Evolutionary conservation across 257 asterid genomes (phyloP), one percentile per base, ranked within the genome.

Genomic region (Petunia axillaris): DNA sequence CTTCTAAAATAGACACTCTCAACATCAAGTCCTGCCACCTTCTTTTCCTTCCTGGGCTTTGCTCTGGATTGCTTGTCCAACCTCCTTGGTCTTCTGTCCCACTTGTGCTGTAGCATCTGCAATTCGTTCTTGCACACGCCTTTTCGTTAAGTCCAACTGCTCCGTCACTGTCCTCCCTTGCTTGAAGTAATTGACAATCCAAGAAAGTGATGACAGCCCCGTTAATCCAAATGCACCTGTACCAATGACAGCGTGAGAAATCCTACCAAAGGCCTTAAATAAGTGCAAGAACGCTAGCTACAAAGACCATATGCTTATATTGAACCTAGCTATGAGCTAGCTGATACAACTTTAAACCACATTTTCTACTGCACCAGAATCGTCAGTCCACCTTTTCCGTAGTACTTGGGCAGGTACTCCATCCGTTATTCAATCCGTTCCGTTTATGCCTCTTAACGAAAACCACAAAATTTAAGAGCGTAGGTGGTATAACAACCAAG

Each of bases 181-280:
- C 68, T 78, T 76, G 0, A 80, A 67, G 64, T 52, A 76, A 52
- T 80, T 73, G 8, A 80, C 37, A 9, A 80, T 62, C 84, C 84
- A 84, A 2, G 79, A 55, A 13, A 84, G 48, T 0, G 82, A 80
- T 36, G 79, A 67, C 46, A 84, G 41, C 16, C 84, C 86, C 14
- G 76, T 80, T 2, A 83, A 16, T 40, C 87, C 85, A 40, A 85
- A 79, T 0, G 79, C 85, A 9, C 85, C 77, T 71, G 5, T 2
- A 16, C 2, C 10, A 25, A 6, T 36, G 5, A 62, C 1, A 1
- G 2, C 39, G 7, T 15, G 2, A 41, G 14, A 40, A 66, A 0
- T 66, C 41, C 44, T 0, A 67, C 2, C 15, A 52, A 52, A 52
- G 11, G 11, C 0, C 9, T 52, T 1, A 52, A 52, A 15, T 0